Base-by-base conservation (phyloP, 306 rosid species). In the Rosa chinensis region DNA sequence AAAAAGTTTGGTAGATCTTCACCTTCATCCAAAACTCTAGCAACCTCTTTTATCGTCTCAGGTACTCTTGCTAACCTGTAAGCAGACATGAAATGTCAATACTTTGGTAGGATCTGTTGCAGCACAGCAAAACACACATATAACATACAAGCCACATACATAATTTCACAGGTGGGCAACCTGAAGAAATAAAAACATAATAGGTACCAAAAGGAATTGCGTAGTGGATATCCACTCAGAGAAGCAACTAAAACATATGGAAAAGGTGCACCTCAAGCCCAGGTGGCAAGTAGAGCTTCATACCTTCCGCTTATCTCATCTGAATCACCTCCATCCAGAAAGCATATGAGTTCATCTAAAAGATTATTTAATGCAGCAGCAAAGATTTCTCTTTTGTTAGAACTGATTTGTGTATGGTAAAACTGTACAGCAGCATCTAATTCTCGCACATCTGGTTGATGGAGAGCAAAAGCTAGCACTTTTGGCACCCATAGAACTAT, bases 381-480 rank as follows among this genome's bases (percentile, higher is more conserved):
- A 62, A 85, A 95, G 69, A 95, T 83, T 84, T 92, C 97, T 91
- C 88, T 89, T 88, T 90, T 85, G 87, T 89, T 84, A 67, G 86
- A 91, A 83, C 93, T 90, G 40, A 87, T 90, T 50, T 89, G 94
- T 43, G 79, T 79, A 67, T 84, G 90, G 87, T 95, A 95, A 91
- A 92, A 95, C 88, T 89, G 90, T 88, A 92, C 86, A 68, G 95
- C 94, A 68, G 89, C 85, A 40, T 76, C 82, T 72, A 95, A 83
- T 75, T 84, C 89, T 74, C 71, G 87, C 53, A 78, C 94, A 86
- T 92, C 94, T 75, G 87, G 82, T 86, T 76, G 92, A 76, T 86
- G 91, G 81, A 95, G 94, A 83, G 89, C 95, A 88, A 86, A 95
- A 72, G 98, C 97, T 83, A 95, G 92, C 80, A 95, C 99, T 91